Conservation (phyloP, 1,284 basidiomycete species). For the Cystobasidiaceae sp. region DNA sequence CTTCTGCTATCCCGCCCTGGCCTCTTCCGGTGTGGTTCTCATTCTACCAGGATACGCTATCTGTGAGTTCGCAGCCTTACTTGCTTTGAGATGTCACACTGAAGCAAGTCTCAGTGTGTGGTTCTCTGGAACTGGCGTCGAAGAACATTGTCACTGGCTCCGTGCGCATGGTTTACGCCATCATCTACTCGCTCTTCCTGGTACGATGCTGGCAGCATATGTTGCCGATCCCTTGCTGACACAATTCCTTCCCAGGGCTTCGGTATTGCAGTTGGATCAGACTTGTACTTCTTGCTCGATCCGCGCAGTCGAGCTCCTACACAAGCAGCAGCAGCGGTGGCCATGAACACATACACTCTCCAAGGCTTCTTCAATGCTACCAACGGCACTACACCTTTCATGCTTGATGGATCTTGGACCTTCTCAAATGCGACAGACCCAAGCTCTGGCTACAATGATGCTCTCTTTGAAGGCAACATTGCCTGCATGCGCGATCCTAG, state of each 20-base stretch:
- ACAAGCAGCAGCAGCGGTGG: no score
- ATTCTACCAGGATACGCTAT: constrained; percentile 74
- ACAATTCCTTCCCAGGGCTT: no score
- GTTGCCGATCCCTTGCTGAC: constrained; percentile 32
- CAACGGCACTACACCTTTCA: constrained; percentile 11
- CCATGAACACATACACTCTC: no score
- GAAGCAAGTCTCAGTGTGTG: constrained; percentile 52
- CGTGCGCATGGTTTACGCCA: constrained; percentile 82
- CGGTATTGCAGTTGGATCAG: constrained; percentile 79
- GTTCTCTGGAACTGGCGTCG: constrained; percentile 77
- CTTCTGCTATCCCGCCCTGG: constrained; percentile 78
- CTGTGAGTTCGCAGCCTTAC: constrained; percentile 51
- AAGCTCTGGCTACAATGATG: constrained; percentile 35
- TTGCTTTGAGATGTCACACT: not conserved
- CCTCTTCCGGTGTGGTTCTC: constrained; percentile 71
- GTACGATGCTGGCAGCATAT: constrained; percentile 45
- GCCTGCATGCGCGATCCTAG: constrained; percentile 62
- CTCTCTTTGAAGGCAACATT: constrained; percentile 43
- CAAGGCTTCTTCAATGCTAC: constrained; percentile 45
- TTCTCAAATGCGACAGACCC: constrained; percentile 58
- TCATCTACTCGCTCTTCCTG: constrained; percentile 82
- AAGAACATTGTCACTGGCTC: constrained; percentile 82
- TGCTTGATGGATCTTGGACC: constrained; percentile 64
- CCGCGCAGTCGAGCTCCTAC: constrained; percentile 56
- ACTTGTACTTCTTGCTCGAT: constrained; percentile 74